Conservation (phyloP, 75 land plant genomes). For the Adiantum capillusveneris region DNA sequence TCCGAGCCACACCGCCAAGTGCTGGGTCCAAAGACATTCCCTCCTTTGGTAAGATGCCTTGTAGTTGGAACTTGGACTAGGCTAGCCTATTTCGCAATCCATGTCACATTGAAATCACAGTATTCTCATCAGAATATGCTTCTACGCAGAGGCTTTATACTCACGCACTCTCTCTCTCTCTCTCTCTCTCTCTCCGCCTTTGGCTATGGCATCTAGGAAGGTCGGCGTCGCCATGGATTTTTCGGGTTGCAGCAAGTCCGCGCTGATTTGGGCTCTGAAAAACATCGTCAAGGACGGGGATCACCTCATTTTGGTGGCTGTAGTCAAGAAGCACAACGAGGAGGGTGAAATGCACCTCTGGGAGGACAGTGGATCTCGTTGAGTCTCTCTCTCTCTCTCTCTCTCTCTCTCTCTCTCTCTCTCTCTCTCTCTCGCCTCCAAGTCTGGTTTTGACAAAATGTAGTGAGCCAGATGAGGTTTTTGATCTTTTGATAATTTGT, state of each 20-base stretch:
- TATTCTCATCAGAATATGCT: no score
- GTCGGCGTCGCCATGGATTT: constrained; percentile 72
- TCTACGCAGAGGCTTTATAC: no score
- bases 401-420: constrained; percentile 9
- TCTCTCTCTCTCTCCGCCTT: constrained; percentile 6
- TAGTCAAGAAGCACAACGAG: constrained; percentile 30
- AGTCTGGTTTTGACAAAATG: no score
- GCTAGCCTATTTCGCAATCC: no score
- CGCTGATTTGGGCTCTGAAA: constrained; percentile 54
- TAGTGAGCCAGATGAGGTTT: no score
- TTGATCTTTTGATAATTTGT: no score
- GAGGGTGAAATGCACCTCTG: constrained; percentile 53
- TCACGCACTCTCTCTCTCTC: neutral
- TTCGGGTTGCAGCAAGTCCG: constrained; percentile 53
- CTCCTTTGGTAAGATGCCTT: no score
- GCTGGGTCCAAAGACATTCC: no score
- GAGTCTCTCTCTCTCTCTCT: constrained; percentile 5
- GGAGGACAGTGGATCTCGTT: constrained; percentile 69
- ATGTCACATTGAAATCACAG: no score
- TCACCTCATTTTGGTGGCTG: constrained; percentile 46
- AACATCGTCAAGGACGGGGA: constrained; percentile 48
- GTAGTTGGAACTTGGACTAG: no score
- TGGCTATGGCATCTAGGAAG: constrained; percentile 18
- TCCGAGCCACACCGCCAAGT: no score
- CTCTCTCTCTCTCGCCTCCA: no score